Conservation (phyloP, 495 filamentous ascomycete genomes). For the Neurospora tetrasperma region DNA sequence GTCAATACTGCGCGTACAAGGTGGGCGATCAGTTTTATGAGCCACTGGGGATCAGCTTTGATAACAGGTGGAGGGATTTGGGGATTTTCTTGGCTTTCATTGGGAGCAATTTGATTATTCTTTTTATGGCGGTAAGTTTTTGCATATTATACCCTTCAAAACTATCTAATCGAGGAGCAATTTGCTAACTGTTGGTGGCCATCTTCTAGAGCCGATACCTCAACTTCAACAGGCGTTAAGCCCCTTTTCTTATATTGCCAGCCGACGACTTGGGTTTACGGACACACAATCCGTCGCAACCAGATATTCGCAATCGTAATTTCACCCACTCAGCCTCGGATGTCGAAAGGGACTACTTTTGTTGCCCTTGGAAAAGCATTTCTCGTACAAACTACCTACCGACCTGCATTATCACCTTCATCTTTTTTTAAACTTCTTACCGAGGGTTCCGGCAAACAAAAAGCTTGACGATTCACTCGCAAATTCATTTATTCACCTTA, state of each 20-base stretch:
- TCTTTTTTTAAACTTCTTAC: not conserved
- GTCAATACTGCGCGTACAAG: slow-evolving; percentile 69
- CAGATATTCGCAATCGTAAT: no score
- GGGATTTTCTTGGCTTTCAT: slow-evolving; percentile 67
- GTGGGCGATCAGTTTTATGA: slow-evolving; percentile 70
- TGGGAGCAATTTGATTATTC: slow-evolving; percentile 63
- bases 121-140: slow-evolving; percentile 56
- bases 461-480: not conserved
- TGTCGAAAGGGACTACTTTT: not conserved
- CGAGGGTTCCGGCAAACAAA: not conserved
- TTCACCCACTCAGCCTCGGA: no score
- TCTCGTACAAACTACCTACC: not conserved
- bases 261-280: not conserved
- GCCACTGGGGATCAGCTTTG: slow-evolving; percentile 51
- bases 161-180: not conserved
- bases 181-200: not conserved
- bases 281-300: no score
- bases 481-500: not conserved
- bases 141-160: no score
- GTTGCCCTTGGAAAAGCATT: not conserved
- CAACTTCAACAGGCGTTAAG: slow-evolving; percentile 53
- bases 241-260: not conserved
- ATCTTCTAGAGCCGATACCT: slow-evolving; percentile 45
- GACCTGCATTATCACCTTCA: not conserved
- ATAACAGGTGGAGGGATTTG: slow-evolving; percentile 65